Base-by-base conservation (phyloP, 2,329 filamentous ascomycete species). In the Fusarium newnesense region DNA sequence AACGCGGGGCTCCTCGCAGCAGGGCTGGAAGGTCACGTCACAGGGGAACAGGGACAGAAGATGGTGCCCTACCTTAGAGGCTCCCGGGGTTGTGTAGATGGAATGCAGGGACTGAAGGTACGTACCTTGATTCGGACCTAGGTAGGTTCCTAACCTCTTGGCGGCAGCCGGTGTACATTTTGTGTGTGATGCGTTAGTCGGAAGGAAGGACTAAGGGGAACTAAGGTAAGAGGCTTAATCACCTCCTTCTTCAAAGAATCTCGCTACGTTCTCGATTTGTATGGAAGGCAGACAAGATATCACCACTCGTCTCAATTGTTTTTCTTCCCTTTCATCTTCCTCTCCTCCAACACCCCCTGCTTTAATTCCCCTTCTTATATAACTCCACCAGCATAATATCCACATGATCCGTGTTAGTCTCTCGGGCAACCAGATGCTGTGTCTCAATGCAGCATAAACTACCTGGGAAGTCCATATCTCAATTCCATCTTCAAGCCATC, bases 21-120 rank as follows among this genome's bases (percentile, higher is more conserved):
- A 74, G 76, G 75, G 75, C 75, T 65, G 58, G 64, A 32, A 61
- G 44, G 62, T 75, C 74, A 77, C 75, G 74, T 76, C 74, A 75
- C 70, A 69, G 67, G 66, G 61, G 40, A 40, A 57, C 34, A 46
- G 66, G 67, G 40, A 47, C n/a, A 19, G 64, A 28, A 40, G 34
- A 15, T 36, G 49, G 24, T 24, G 24, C 24, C 24, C 24, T 24
- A 24, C 49, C n/a, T 12, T 36, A 28, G 49, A 52, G 30, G 47
- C 26, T 47, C 44, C 19, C 7, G 24, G 24, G 24, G 28, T 19
- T 37, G 42, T 43, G 42, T 26, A 36, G 34, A 49, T 36, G 44
- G 69, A 50, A 75, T 75, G 73, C 72, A 75, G 73, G 73, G 73
- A 73, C 67, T 67, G 52, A 32, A 21, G 63, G 67, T 74, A 76